Evolutionary conservation across 805 yeast species (phyloP).

Genomic region (Lachancea sp.): DNA sequence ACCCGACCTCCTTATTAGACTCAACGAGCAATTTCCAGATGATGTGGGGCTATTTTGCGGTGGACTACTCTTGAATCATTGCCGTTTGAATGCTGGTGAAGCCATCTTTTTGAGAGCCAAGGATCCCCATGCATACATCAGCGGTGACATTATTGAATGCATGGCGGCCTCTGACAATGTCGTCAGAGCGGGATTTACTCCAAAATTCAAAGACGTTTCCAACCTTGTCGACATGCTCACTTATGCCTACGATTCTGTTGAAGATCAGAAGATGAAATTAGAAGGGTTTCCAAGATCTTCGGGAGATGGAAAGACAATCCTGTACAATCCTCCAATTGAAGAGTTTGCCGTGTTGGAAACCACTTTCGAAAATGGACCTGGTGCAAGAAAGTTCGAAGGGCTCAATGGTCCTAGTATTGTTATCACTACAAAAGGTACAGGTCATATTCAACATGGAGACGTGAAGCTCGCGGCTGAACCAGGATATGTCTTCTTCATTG

Average conservation of each 20-base stretch:
- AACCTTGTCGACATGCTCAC: constrained; percentile 88
- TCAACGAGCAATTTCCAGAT: constrained; percentile 82
- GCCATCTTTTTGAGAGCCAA: constrained; percentile 95
- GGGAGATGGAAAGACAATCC: constrained; percentile 59
- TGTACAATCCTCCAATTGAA: constrained; percentile 94
- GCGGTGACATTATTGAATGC: constrained; percentile 97
- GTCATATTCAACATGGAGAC: constrained; percentile 43
- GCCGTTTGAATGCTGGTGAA: constrained; percentile 76
- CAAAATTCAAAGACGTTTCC: constrained; percentile 92
- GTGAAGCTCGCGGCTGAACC: constrained; percentile 46
- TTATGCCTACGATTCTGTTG: constrained; percentile 81
- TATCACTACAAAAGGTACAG: constrained; percentile 77
- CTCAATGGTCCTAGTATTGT: constrained; percentile 84
- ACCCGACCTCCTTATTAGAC: constrained; percentile 66
- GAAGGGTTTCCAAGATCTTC: constrained; percentile 41
- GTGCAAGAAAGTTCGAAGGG: constrained; percentile 48
- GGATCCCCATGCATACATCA: constrained; percentile 96
- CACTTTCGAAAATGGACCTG: constrained; percentile 43
- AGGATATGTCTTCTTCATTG: constrained; percentile 81
- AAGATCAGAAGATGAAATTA: constrained; percentile 85
- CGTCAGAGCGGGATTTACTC: constrained; percentile 98
- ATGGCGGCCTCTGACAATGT: constrained; percentile 99
- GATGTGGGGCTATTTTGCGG: constrained; percentile 97
- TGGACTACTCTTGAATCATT: constrained; percentile 85
- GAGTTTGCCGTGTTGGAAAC: constrained; percentile 94